These are phyloP conservation scores for Paecilomyces sp. DNA, from an alignment of 2,329 filamentous ascomycete genomes.

Conservation along the genomic window DNA sequence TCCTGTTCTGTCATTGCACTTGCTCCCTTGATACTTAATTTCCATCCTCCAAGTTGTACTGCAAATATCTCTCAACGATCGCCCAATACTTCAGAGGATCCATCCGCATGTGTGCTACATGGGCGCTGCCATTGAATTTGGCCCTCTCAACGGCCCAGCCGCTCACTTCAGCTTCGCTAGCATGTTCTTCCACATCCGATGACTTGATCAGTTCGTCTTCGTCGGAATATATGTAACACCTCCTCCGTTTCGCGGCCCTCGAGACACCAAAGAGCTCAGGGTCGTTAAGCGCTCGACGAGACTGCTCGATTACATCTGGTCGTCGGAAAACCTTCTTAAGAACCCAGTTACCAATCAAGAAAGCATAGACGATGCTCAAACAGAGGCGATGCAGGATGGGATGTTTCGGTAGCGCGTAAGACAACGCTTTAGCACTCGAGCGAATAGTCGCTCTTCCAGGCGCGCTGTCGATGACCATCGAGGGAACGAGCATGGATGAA, in stretches of 20 bases:
- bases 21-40: neutral
- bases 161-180: conserved; percentile 20
- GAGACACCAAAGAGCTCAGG: conserved; percentile 6
- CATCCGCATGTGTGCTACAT: conserved; percentile 34
- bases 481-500: conserved; percentile 29
- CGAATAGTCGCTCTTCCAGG: conserved; percentile 31
- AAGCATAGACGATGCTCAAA: conserved; percentile 16
- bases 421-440: conserved; percentile 23
- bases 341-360: conserved; percentile 14
- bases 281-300: conserved; percentile 26
- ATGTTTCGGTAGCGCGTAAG: conserved; percentile 25
- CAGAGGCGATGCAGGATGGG: conserved; percentile 21
- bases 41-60: conserved; percentile 5
- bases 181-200: conserved; percentile 31
- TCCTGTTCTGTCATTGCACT: neutral
- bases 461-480: conserved; percentile 40
- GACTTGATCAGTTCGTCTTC: conserved; percentile 29
- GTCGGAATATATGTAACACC: conserved; percentile 36
- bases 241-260: conserved; percentile 10
- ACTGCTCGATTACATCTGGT: conserved; percentile 18
- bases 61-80: conserved; percentile 16
- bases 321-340: conserved; percentile 10
- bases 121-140: conserved; percentile 27
- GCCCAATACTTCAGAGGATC: conserved; percentile 34
- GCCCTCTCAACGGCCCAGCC: conserved; percentile 28